Evolutionary conservation across 1,139 yeast genomes (phyloP).

Genomic region (Pneumocystis murina): DNA sequence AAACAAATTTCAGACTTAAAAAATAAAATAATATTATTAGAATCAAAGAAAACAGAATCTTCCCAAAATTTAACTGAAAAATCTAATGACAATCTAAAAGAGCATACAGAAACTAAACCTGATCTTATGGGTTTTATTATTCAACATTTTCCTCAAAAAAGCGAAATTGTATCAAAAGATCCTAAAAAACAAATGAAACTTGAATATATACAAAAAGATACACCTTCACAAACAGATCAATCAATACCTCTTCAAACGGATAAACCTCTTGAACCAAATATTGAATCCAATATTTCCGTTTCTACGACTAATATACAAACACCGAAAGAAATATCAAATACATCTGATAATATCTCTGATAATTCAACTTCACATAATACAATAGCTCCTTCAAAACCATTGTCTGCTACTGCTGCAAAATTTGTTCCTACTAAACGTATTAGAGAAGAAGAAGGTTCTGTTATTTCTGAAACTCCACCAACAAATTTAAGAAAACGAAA

Average conservation of each 20-base stretch:
- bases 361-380: not conserved
- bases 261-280: not conserved
- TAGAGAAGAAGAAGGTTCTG: not conserved
- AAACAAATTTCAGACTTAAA: constrained; percentile 19
- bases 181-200: not conserved
- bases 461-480: not conserved
- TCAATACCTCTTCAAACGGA: not conserved
- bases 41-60: not conserved
- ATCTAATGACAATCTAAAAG: not conserved
- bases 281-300: not conserved
- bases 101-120: not conserved
- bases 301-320: not conserved
- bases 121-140: not conserved
- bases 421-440: not conserved
- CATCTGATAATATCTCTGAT: not conserved
- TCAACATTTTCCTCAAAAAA: not conserved
- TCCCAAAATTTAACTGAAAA: not conserved
- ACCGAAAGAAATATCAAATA: not conserved
- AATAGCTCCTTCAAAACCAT: not conserved
- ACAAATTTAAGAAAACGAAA: not conserved
- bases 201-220: not conserved
- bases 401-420: not conserved
- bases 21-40: constrained; percentile 14
- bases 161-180: not conserved
- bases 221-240: not conserved